A percentile compares a stretch with the other conserved stretches of the same genome.
Evolutionary conservation across 257 asterid genomes (phyloP).

Genomic region (Solanum paucissectum): DNA sequence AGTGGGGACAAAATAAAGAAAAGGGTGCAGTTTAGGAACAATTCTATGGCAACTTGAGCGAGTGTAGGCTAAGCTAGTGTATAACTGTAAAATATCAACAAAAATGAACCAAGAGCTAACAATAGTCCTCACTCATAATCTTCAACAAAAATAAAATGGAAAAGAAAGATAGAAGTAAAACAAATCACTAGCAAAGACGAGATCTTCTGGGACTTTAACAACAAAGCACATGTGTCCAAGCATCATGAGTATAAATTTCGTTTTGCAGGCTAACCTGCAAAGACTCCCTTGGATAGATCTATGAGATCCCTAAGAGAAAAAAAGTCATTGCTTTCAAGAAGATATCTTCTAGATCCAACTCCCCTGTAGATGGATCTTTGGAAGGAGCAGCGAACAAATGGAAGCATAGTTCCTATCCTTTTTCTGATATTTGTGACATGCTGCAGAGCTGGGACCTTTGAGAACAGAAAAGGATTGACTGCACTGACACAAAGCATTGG

Average conservation of each 20-base stretch:
- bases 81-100: background rate
- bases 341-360: conserved; percentile 85
- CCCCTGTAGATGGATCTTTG: conserved; percentile 67
- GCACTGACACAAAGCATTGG: conserved; percentile 99
- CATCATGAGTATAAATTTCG: background rate
- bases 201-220: background rate
- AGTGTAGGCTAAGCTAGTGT: background rate
- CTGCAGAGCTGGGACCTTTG: conserved; percentile 81
- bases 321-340: conserved; percentile 85
- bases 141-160: background rate
- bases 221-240: background rate
- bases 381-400: conserved; percentile 73
- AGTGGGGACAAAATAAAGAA: background rate
- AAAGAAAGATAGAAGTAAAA: background rate
- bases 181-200: background rate
- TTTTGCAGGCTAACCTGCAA: conserved; percentile 58
- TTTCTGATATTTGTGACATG: conserved; percentile 78
- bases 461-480: conserved; percentile 69
- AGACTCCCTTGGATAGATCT: conserved; percentile 86
- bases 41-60: background rate
- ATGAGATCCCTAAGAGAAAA: conserved; percentile 84
- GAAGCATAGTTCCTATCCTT: conserved; percentile 63
- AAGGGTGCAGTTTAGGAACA: background rate
- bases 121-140: background rate
- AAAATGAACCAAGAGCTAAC: background rate